Conservation (phyloP, 2,329 filamentous ascomycete species). For the Alternaria triticina region DNA sequence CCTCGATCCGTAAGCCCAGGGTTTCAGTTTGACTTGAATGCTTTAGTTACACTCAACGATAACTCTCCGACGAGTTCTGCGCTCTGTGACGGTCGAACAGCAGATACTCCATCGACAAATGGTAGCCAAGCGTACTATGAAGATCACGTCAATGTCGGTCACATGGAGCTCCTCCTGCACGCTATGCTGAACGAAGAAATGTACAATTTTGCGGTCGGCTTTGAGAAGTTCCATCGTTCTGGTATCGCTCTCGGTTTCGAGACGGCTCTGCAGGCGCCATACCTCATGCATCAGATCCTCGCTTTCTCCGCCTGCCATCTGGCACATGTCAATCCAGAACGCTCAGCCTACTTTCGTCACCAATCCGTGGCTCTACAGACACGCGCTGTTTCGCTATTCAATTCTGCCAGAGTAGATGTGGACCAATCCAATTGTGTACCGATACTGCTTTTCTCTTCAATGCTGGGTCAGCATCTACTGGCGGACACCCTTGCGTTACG, state of each 20-base stretch:
- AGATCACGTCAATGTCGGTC: constrained; percentile 38
- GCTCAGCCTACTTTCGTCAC: constrained; percentile 18
- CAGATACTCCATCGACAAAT: background rate
- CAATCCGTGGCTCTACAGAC: constrained; percentile 43
- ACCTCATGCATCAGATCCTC: constrained; percentile 48
- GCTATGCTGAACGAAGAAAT: constrained; percentile 27
- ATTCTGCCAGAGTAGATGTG: constrained; percentile 22
- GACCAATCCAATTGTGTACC: constrained; percentile 41
- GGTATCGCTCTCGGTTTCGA: constrained; percentile 27
- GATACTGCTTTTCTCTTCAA: constrained; percentile 44
- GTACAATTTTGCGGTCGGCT: constrained; percentile 31
- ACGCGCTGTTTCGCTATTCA: constrained; percentile 34
- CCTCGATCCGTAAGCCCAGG: background rate
- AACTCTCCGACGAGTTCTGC: background rate
- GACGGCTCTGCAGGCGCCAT: constrained; percentile 35
- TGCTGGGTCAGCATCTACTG: constrained; percentile 46
- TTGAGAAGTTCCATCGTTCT: constrained; percentile 15
- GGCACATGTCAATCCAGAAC: constrained; percentile 32
- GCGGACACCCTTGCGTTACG: constrained; percentile 42
- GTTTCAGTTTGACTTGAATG: background rate
- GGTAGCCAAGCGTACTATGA: background rate
- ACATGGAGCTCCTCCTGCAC: constrained; percentile 48
- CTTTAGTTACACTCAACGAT: background rate
- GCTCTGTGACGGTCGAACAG: background rate
- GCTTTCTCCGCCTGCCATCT: constrained; percentile 49